Base-by-base conservation (phyloP, 2,329 filamentous ascomycete genomes). In the Cladosporium halotolerans region DNA sequence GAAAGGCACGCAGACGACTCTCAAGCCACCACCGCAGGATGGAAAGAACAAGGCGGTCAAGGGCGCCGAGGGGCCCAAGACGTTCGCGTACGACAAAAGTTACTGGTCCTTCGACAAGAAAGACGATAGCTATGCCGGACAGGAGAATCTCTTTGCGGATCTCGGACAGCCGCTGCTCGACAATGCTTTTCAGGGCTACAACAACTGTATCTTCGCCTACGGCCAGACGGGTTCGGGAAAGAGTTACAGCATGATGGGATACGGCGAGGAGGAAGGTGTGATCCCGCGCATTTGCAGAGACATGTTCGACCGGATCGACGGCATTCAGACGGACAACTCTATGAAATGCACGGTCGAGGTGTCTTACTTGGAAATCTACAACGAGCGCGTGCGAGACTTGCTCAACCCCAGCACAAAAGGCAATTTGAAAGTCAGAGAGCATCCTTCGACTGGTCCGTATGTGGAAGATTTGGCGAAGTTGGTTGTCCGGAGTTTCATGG, bases 181-280 rank as follows among this genome's bases (percentile, higher is more conserved):
- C 75, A 99, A 99, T 81, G 93, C 93, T 14, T 99, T 99, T 68
- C 84, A 92, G 66, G 93, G 93, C 42, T 99, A 97, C 76, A 97
- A 99, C 78, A 99, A 97, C 72, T 99, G 93, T 78, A 99, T 99
- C 67, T 99, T 99, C 69, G 93, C 93, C 11, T 99, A 99, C 68
- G 93, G 93, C 14, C 93, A 99, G 76, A 99, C 93, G 2, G 93
- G 93, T 62, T 97, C 93, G 1, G 93, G 93, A 72, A 99, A 99
- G 75, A 96, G 90, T 13, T 99, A 99, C 72, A 96, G 91, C 32
- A 99, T 99, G 92, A 99, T 99, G 93, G 93, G 93, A 45, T 99
- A 97, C 73, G 93, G 93, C 51, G 86, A 92, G 65, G 92, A 99
- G 67, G 82, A 90, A 54, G 93, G 93, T 70, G 93, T 99, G 59